A percentile compares a stretch with the other conserved stretches of the same genome.
phyloP scores from a whole-genome alignment of 2,329 filamentous ascomycete species.

The Chaetomium sp. region DNA sequence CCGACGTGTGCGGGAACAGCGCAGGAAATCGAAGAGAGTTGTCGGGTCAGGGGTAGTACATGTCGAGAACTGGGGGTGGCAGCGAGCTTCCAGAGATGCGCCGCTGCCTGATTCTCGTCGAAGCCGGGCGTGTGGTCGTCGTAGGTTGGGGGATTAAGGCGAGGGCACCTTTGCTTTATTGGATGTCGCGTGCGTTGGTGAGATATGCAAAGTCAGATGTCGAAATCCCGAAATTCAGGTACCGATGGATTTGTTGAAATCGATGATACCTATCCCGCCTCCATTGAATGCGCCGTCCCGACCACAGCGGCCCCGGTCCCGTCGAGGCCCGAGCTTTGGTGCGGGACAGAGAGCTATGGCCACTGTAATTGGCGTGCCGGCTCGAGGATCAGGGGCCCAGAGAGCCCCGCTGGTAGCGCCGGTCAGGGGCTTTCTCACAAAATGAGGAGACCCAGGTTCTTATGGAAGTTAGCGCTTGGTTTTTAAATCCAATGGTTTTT shows the following conservation, averaged over 20 bases:
- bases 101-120: slow-evolving; percentile 18
- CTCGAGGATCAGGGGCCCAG: slow-evolving; percentile 7
- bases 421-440: not conserved
- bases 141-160: not conserved
- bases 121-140: not conserved
- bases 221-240: slow-evolving; percentile 5
- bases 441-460: too few species aligned
- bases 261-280: slow-evolving; percentile 4
- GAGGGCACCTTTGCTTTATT: not conserved
- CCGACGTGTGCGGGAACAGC: slow-evolving; percentile 22
- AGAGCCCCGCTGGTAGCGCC: slow-evolving; percentile 1
- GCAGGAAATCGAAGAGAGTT: not conserved
- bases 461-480: too few species aligned
- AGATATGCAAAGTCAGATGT: not conserved
- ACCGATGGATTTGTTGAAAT: not conserved
- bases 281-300: not conserved
- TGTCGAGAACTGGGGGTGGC: slow-evolving; percentile 27
- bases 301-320: not conserved
- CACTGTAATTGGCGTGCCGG: slow-evolving; percentile 21
- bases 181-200: not conserved
- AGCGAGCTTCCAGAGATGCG: slow-evolving; percentile 19
- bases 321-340: slow-evolving; percentile 15
- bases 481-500: not conserved
- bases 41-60: slow-evolving; percentile 27
- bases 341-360: slow-evolving; percentile 20